Evolutionary conservation across 2,329 filamentous ascomycete genomes (phyloP), one percentile per base, ranked within the genome.

Genomic region (Penicillium sp.): DNA sequence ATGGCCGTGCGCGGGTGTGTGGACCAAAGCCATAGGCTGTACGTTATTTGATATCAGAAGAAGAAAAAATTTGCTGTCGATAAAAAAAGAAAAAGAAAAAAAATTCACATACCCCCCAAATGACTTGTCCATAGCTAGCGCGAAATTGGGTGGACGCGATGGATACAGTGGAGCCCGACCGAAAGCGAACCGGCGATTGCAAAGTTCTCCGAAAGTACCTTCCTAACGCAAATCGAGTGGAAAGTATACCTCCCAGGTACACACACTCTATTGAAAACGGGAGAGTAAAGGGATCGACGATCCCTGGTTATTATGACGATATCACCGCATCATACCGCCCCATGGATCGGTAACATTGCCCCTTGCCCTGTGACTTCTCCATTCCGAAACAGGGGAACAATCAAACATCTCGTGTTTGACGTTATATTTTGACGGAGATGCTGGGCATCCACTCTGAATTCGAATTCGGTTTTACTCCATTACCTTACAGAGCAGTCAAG

Each of bases 131-230:
- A 48, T 21, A 16, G 45, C 45, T 21, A 22, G 35, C 35, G 45
- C 16, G 11, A 33, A 45, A 24, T 45, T 31, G 31, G 41, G 27
- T 56, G 48, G 53, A 24, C 35, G 41, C 48, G 41, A 39, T 52
- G 43, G 53, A 37, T 21, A 47, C 11, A 29, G 47, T 27, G 26
- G 37, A 50, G 33, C 16, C 33, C n/a, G n/a, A 21, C 5, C 10
- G 11, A 41, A 22, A 52, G 48, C 48, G 48, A 48, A 48, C 22
- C 13, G 41, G 33, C 48, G 48, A 48, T 14, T 37, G 35, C 24
- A 35, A 61, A 44, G 53, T 61, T 56, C 43, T 56, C 56, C 56
- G 27, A 53, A 43, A 33, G 56, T 33, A 52, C 50, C 49, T 52
- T 51, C 22, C 46, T 11, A 35, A 29, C 24, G n/a, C 31, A 46